Conservation (phyloP, 2,329 filamentous ascomycete species). For the Podosphaera aphanis region DNA sequence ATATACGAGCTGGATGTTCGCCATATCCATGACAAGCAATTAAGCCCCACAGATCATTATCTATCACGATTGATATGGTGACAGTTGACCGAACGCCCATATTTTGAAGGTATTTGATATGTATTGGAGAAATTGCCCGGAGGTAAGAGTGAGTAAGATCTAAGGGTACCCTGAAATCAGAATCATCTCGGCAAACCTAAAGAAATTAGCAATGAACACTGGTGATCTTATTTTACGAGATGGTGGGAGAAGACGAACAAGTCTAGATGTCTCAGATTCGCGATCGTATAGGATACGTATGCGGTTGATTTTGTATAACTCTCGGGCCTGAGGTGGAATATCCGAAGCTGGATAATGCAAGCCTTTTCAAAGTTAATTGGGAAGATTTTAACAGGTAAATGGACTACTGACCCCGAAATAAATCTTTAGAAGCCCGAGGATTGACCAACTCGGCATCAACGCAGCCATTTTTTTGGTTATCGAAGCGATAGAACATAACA, state of each 20-base stretch:
- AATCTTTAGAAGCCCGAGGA: slow-evolving; percentile 8
- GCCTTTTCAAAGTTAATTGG: slow-evolving; percentile 3
- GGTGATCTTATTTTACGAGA: background rate
- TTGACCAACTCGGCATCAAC: slow-evolving; percentile 11
- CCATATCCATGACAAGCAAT: slow-evolving; percentile 72
- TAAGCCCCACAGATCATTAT: slow-evolving; percentile 64
- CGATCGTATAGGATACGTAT: slow-evolving; percentile 69
- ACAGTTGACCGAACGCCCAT: slow-evolving; percentile 80
- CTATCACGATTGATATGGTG: slow-evolving; percentile 52
- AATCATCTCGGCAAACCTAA: slow-evolving; percentile 40
- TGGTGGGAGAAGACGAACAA: slow-evolving; percentile 17
- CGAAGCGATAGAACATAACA: slow-evolving; percentile 12
- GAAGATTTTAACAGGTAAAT: background rate
- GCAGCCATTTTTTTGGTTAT: slow-evolving; percentile 10
- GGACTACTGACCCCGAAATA: slow-evolving; percentile 3
- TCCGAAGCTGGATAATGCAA: slow-evolving; percentile 59
- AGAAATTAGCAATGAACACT: background rate
- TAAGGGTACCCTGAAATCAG: slow-evolving; percentile 49
- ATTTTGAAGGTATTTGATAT: slow-evolving; percentile 62
- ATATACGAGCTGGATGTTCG: slow-evolving; percentile 52
- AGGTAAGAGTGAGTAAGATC: slow-evolving; percentile 70
- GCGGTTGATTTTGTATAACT: slow-evolving; percentile 71
- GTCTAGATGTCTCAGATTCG: slow-evolving; percentile 51
- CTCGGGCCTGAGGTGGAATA: slow-evolving; percentile 61
- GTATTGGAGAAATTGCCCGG: slow-evolving; percentile 71